These are phyloP conservation scores for Agrocybe chaxingu DNA, from an alignment of 768 basidiomycete species.

Conservation along the genomic window DNA sequence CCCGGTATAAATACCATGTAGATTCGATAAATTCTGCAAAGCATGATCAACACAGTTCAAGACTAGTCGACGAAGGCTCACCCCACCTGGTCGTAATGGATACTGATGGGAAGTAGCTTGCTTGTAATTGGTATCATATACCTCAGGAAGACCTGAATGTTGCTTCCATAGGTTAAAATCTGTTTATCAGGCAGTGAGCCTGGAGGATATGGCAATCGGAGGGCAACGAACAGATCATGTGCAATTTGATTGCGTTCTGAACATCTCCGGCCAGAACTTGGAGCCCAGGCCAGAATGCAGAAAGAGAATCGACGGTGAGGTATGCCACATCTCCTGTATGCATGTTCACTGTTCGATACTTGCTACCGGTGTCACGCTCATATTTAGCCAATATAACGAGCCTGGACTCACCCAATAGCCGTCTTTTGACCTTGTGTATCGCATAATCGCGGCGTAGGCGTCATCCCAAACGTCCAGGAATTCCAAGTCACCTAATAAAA, in stretches of 20 bases:
- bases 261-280: conserved; percentile 87
- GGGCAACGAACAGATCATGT: conserved; percentile 70
- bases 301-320: conserved; percentile 87
- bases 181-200: conserved; percentile 22
- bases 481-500: conserved; percentile 64
- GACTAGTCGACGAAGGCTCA: neutral
- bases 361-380: neutral
- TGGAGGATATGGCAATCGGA: neutral
- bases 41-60: neutral
- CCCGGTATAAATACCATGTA: conserved; percentile 93
- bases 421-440: conserved; percentile 74
- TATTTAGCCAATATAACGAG: neutral
- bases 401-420: conserved; percentile 77
- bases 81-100: conserved; percentile 70
- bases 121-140: conserved; percentile 78
- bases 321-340: conserved; percentile 71
- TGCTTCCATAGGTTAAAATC: conserved; percentile 93
- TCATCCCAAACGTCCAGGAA: conserved; percentile 86
- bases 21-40: conserved; percentile 86
- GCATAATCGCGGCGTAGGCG: conserved; percentile 81
- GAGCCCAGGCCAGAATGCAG: conserved; percentile 97
- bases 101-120: conserved; percentile 75
- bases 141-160: conserved; percentile 87
- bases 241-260: conserved; percentile 88
- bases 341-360: conserved; percentile 90